Evolutionary conservation across 2,329 filamentous ascomycete species (phyloP).

Genomic region (Biscogniauxia marginata): DNA sequence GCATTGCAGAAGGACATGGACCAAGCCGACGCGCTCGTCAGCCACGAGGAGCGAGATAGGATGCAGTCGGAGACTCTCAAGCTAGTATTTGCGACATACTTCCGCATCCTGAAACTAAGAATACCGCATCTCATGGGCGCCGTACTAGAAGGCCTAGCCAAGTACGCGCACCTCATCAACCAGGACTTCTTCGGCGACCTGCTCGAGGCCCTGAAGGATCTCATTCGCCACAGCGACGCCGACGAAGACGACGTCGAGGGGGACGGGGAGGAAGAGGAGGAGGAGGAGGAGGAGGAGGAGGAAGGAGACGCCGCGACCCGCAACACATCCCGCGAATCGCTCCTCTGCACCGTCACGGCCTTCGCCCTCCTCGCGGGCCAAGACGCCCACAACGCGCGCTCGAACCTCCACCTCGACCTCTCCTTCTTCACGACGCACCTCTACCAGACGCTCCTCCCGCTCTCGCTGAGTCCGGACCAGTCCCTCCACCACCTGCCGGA

Average conservation of each 20-base stretch:
- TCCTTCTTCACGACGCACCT: slow-evolving; percentile 95
- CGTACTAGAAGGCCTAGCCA: slow-evolving; percentile 88
- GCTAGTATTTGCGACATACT: slow-evolving; percentile 92
- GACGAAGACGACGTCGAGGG: slow-evolving; percentile 47
- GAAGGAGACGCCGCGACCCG: slow-evolving; percentile 53
- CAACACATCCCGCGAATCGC: slow-evolving; percentile 79
- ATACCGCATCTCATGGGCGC: slow-evolving; percentile 90
- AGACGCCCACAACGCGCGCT: slow-evolving; percentile 81
- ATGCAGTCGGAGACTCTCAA: slow-evolving; percentile 97
- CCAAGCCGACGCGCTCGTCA: slow-evolving; percentile 85
- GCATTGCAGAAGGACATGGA: slow-evolving; percentile 89
- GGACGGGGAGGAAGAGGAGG: slow-evolving; percentile 42
- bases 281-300: slow-evolving; percentile 40
- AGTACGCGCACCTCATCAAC: slow-evolving; percentile 95
- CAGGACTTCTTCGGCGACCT: slow-evolving; percentile 98
- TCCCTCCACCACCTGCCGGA: slow-evolving; percentile 70
- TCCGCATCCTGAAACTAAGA: slow-evolving; percentile 85
- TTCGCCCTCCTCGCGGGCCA: slow-evolving; percentile 96
- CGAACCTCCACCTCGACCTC: slow-evolving; percentile 81
- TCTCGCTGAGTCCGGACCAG: slow-evolving; percentile 79
- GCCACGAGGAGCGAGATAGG: slow-evolving; percentile 86
- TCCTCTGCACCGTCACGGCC: slow-evolving; percentile 93
- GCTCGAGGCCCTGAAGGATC: slow-evolving; percentile 88
- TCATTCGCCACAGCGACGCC: slow-evolving; percentile 74
- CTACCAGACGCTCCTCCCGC: slow-evolving; percentile 77